Conservation (phyloP, 2,329 filamentous ascomycete species). For the Pezicula neosporulosa region DNA sequence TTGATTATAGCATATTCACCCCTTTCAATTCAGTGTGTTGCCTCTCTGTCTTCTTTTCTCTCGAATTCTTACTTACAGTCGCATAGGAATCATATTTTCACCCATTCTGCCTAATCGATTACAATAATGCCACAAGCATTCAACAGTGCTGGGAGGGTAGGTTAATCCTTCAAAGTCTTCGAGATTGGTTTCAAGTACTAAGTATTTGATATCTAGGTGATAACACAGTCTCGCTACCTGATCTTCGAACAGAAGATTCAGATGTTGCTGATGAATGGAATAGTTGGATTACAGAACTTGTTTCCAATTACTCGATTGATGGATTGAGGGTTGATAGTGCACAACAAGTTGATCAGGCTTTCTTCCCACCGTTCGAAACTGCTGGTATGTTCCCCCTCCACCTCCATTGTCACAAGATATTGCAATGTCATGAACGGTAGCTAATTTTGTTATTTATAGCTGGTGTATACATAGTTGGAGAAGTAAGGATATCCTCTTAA, state of each 20-base stretch:
- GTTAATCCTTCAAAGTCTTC: neutral
- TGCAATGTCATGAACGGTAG: too few species aligned
- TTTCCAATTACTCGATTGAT: slow-evolving; percentile 36
- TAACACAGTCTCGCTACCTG: slow-evolving; percentile 23
- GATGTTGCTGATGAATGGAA: slow-evolving; percentile 17
- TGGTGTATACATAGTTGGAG: slow-evolving; percentile 58
- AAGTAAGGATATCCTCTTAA: slow-evolving; percentile 30
- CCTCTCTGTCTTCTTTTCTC: slow-evolving; percentile 12
- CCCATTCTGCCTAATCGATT: slow-evolving; percentile 30
- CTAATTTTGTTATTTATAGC: slow-evolving; percentile 29
- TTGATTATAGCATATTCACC: slow-evolving; percentile 32
- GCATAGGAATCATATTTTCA: slow-evolving; percentile 29
- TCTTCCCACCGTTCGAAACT: slow-evolving; percentile 50
- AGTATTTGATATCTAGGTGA: slow-evolving; percentile 10
- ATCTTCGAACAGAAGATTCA: slow-evolving; percentile 24
- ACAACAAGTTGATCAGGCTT: slow-evolving; percentile 43
- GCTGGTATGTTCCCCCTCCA: slow-evolving; percentile 25
- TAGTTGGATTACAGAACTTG: slow-evolving; percentile 20
- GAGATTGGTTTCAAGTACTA: neutral
- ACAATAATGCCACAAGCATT: slow-evolving; percentile 28
- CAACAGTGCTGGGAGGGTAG: slow-evolving; percentile 3
- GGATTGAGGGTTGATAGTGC: slow-evolving; percentile 48
- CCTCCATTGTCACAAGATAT: slow-evolving; percentile 29
- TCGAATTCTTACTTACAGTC: slow-evolving; percentile 5
- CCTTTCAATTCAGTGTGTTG: slow-evolving; percentile 32